These are phyloP conservation scores for Phytophthora multivora DNA, from an alignment of 352 stramenopile species.

Conservation along the genomic window DNA sequence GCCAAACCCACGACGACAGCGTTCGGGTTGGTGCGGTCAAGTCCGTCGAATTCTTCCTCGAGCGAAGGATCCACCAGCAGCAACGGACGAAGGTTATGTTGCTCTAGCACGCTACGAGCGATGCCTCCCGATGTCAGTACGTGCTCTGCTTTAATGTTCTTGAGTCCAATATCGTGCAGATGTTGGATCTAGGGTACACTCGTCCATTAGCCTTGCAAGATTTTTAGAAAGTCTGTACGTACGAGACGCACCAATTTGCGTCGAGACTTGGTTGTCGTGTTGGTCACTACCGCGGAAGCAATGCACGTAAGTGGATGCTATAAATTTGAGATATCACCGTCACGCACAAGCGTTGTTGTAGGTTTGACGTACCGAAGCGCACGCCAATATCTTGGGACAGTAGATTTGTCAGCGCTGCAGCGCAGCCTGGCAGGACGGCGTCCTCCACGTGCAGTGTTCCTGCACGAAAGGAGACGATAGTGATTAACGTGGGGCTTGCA, in stretches of 20 bases:
- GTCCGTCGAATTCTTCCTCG: constrained; percentile 47
- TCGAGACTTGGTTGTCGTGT: constrained; percentile 70
- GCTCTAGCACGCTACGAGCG: constrained; percentile 43
- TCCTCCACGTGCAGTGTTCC: constrained; percentile 65
- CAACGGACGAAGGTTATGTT: constrained; percentile 44
- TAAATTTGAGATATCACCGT: neutral
- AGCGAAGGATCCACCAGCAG: constrained; percentile 54
- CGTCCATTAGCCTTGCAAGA: neutral
- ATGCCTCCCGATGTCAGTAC: constrained; percentile 55
- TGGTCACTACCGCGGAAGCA: constrained; percentile 46
- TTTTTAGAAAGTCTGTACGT: too few relatives aligned
- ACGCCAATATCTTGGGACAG: constrained; percentile 39
- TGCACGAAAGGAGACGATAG: constrained; percentile 7
- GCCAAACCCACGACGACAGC: constrained; percentile 63
- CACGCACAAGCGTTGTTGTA: too few relatives aligned
- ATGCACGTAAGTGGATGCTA: neutral
- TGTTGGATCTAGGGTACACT: constrained; percentile 36
- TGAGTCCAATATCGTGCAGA: constrained; percentile 54
- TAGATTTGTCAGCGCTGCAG: constrained; percentile 44
- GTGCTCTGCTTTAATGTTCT: constrained; percentile 38
- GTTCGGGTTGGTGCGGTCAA: constrained; percentile 48
- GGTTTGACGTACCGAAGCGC: constrained; percentile 54
- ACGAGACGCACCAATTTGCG: constrained; percentile 36
- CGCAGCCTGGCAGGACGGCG: constrained; percentile 41
- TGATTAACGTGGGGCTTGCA: neutral